A percentile compares a stretch with the other conserved stretches of the same genome.
phyloP scores from a whole-genome alignment of 2,329 filamentous ascomycete species.

The Endothia cerciana region DNA sequence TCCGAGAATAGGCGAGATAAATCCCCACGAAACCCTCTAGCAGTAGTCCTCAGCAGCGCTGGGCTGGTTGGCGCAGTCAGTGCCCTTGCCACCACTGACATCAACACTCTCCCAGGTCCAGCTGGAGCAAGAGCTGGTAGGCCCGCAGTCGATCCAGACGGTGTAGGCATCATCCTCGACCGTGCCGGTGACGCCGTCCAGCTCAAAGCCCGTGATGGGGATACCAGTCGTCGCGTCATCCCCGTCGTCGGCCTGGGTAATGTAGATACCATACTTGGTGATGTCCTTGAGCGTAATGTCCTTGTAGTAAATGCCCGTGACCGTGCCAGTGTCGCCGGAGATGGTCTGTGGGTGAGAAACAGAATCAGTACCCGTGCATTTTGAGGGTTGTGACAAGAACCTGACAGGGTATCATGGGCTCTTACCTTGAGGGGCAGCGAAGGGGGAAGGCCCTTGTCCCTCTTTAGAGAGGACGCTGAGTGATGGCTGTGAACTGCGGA shows the following conservation, averaged over 20 bases:
- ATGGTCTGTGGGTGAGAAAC: constrained; percentile 44
- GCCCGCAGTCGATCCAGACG: constrained; percentile 8
- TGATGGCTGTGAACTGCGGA: not conserved
- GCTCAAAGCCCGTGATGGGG: constrained; percentile 10
- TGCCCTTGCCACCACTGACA: constrained; percentile 9
- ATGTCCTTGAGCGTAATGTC: constrained; percentile 14
- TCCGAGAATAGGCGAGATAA: not conserved
- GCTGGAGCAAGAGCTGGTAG: constrained; percentile 4
- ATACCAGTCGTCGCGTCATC: constrained; percentile 12
- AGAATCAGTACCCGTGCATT: constrained; percentile 52
- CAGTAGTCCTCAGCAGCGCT: not conserved
- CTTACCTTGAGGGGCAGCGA: not conserved
- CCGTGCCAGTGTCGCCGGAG: constrained; percentile 13
- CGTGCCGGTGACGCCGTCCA: not conserved
- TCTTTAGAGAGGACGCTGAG: not conserved
- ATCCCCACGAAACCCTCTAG: not conserved
- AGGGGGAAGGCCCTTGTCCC: not conserved
- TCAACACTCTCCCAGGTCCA: not conserved
- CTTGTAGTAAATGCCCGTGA: constrained; percentile 13
- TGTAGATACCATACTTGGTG: constrained; percentile 16
- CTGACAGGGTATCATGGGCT: not conserved
- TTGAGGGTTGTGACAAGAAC: not conserved
- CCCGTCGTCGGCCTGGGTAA: constrained; percentile 17
- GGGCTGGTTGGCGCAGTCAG: constrained; percentile 2
- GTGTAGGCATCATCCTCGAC: not conserved